phyloP scores from a whole-genome alignment of 768 basidiomycete genomes.

The Pulveroboletus sp. region DNA sequence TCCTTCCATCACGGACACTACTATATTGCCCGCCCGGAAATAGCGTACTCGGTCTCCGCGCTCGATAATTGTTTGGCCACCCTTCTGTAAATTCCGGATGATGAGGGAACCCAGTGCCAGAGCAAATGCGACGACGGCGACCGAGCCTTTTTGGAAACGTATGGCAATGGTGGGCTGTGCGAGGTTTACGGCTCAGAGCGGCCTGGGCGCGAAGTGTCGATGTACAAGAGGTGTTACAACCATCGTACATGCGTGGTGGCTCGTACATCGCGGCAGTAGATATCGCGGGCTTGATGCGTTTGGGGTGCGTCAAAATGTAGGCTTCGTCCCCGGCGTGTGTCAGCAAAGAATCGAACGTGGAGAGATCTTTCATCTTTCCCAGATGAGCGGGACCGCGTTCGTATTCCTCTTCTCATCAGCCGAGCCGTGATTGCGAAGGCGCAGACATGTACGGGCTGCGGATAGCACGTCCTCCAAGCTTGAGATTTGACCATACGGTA shows the following conservation, averaged over 20 bases:
- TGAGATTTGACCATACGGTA: neutral
- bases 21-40: conserved; percentile 47
- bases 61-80: conserved; percentile 26
- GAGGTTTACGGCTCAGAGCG: conserved; percentile 19
- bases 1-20: conserved; percentile 26
- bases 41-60: conserved; percentile 37
- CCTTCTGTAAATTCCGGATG: conserved; percentile 36
- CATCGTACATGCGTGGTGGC: conserved; percentile 41
- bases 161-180: conserved; percentile 2
- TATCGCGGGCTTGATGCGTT: conserved; percentile 34
- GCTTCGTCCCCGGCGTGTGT: conserved; percentile 35
- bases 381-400: neutral
- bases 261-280: conserved; percentile 40
- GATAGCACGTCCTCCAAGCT: neutral
- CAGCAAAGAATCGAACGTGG: neutral
- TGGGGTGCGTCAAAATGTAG: conserved; percentile 42
- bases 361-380: neutral
- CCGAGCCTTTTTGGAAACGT: conserved; percentile 42
- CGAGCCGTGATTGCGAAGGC: neutral
- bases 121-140: conserved; percentile 37
- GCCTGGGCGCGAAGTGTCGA: conserved; percentile 32
- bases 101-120: conserved; percentile 21
- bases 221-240: conserved; percentile 40
- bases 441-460: neutral
- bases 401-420: neutral